Percentiles rank a stretch among this genome's conserved stretches.
These are phyloP conservation scores for Claviceps sorghi DNA, from an alignment of 2,329 filamentous ascomycete genomes.

Conservation along the genomic window DNA sequence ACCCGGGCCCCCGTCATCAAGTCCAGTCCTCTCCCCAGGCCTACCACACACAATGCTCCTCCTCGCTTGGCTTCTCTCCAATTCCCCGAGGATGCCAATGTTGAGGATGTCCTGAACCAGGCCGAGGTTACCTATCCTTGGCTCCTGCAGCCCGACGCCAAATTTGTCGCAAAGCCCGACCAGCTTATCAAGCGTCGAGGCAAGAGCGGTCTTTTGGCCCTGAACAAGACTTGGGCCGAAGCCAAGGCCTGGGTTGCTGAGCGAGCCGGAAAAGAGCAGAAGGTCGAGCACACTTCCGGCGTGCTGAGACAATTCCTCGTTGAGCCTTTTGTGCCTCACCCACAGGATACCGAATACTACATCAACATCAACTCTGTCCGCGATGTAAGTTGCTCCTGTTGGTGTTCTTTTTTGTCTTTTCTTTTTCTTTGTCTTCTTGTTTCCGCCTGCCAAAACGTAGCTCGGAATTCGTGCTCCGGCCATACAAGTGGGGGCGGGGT, in stretches of 20 bases:
- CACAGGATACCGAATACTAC: slow-evolving; percentile 94
- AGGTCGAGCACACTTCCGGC: slow-evolving; percentile 85
- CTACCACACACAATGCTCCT: slow-evolving; percentile 81
- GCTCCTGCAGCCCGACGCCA: slow-evolving; percentile 68
- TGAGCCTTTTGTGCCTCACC: slow-evolving; percentile 95
- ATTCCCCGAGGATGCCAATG: slow-evolving; percentile 78
- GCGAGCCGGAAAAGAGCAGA: slow-evolving; percentile 78
- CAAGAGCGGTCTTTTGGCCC: slow-evolving; percentile 89
- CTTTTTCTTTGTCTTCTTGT: not conserved
- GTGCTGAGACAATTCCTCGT: slow-evolving; percentile 90
- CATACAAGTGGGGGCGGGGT: not conserved
- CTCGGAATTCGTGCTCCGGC: not conserved
- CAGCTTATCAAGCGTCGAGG: slow-evolving; percentile 99
- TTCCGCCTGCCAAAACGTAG: not conserved
- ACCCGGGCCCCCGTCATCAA: slow-evolving; percentile 95
- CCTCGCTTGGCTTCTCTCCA: slow-evolving; percentile 80
- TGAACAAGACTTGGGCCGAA: slow-evolving; percentile 96
- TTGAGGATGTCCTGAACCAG: slow-evolving; percentile 78
- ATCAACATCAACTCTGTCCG: slow-evolving; percentile 99
- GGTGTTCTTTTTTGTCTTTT: slow-evolving; percentile 7
- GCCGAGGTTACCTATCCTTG: slow-evolving; percentile 95
- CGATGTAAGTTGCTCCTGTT: slow-evolving; percentile 59
- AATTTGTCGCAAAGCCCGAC: slow-evolving; percentile 98
- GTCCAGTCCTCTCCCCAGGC: slow-evolving; percentile 76
- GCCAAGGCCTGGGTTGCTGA: slow-evolving; percentile 87